A percentile compares a stretch with the other conserved stretches of the same genome.
Conservation (phyloP, 345 rosid species). For the Ceriops tagal region DNA sequence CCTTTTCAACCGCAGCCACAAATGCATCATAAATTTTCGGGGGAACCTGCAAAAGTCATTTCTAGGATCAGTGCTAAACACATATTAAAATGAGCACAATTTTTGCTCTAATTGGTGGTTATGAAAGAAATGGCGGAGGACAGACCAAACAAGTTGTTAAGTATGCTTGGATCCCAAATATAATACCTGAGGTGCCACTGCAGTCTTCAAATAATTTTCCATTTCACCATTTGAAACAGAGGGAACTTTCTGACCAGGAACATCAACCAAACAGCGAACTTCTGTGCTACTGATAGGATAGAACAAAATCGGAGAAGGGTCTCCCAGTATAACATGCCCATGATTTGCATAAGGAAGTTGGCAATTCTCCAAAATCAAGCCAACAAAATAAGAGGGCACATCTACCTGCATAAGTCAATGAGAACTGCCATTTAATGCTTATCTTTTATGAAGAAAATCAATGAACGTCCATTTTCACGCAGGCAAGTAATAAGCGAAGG, state of each 20-base stretch:
- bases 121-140: not conserved
- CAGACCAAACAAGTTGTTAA: not conserved
- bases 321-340: slow-evolving; percentile 49
- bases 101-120: not conserved
- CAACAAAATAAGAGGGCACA: slow-evolving; percentile 55
- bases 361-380: slow-evolving; percentile 58
- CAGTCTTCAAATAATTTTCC: slow-evolving; percentile 50
- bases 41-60: slow-evolving; percentile 37
- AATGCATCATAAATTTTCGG: slow-evolving; percentile 36
- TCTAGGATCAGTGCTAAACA: not conserved
- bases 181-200: slow-evolving; percentile 50
- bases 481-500: not conserved
- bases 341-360: slow-evolving; percentile 49
- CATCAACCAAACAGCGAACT: slow-evolving; percentile 65
- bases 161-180: not conserved
- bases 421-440: not conserved
- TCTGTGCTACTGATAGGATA: slow-evolving; percentile 63
- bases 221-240: slow-evolving; percentile 67
- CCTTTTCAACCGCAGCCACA: slow-evolving; percentile 39
- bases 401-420: slow-evolving; percentile 40
- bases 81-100: not conserved
- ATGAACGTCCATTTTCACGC: not conserved
- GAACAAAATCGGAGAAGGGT: slow-evolving; percentile 57
- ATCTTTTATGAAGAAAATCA: not conserved
- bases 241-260: slow-evolving; percentile 57